Evolutionary conservation across 345 rosid species (phyloP).

Genomic region (Gossypium mustelinum): DNA sequence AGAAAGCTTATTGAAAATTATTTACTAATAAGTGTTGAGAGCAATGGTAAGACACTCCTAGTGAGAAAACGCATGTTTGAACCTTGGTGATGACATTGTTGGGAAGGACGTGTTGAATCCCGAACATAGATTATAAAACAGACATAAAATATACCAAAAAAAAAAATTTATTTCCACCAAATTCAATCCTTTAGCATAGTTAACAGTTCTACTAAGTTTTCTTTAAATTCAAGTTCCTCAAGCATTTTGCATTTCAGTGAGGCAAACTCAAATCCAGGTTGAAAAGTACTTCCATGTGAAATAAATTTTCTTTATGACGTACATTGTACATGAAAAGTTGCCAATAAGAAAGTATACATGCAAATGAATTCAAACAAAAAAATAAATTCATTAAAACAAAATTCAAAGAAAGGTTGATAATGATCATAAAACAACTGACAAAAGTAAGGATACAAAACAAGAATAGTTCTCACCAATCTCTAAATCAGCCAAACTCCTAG

Average conservation of each 20-base stretch:
- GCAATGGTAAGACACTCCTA: no score
- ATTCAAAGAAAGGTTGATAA: background rate
- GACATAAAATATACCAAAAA: no score
- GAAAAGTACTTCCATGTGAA: background rate
- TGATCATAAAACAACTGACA: background rate
- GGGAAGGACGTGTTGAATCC: no score
- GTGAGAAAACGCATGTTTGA: no score
- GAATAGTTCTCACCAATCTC: background rate
- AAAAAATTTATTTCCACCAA: no score
- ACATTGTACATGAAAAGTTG: background rate
- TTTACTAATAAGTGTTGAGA: no score
- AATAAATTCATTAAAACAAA: background rate
- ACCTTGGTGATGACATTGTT: no score
- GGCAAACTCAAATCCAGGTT: background rate
- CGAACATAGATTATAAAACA: no score
- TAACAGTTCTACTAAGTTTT: background rate
- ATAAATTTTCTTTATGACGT: background rate
- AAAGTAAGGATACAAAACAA: background rate
- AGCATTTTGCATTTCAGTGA: background rate
- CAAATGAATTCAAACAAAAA: background rate
- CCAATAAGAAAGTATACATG: background rate
- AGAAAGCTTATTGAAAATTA: background rate
- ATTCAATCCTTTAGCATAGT: background rate
- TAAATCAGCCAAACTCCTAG: conserved; percentile 3
- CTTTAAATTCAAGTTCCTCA: background rate